phyloP scores from a whole-genome alignment of 139 green algal genomes.

The Chlamydomonas eustigma region DNA sequence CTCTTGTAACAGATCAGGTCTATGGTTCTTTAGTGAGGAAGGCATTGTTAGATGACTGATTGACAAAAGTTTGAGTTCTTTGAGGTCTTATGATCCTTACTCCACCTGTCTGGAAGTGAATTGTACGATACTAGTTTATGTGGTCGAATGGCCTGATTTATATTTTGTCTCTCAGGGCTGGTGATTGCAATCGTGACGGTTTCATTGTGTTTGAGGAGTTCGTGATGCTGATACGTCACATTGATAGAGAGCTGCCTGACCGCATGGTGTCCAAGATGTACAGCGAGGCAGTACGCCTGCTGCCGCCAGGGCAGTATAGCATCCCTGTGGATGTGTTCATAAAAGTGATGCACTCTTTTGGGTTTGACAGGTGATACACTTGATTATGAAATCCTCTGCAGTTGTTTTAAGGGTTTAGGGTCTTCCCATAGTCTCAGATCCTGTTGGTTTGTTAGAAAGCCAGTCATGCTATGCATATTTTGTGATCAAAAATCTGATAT shows the following conservation, averaged over 20 bases:
- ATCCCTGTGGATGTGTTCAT: conserved; percentile 19
- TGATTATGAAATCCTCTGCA: background rate
- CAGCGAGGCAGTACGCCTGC: conserved; percentile 26
- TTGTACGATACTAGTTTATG: too few relatives aligned
- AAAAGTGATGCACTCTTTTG: conserved; percentile 14
- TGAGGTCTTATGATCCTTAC: too few relatives aligned
- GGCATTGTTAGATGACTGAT: too few relatives aligned
- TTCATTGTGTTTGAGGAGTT: conserved; percentile 38
- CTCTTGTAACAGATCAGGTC: too few relatives aligned
- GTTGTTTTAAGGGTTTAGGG: background rate
- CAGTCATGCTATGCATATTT: background rate
- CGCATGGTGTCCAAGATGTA: conserved; percentile 29
- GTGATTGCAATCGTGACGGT: conserved; percentile 33
- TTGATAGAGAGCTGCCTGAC: conserved; percentile 9
- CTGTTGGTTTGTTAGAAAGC: background rate
- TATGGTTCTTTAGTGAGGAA: too few relatives aligned
- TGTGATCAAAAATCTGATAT: background rate
- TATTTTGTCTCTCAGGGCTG: conserved; percentile 21
- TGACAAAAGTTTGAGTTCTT: too few relatives aligned
- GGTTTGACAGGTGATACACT: conserved; percentile 16
- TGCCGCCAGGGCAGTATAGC: conserved; percentile 9
- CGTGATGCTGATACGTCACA: background rate
- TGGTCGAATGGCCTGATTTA: too few relatives aligned
- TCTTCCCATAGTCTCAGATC: background rate
- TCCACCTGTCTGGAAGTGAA: too few relatives aligned